Percentiles rank a stretch among this genome's conserved stretches.
Evolutionary conservation across 2,329 filamentous ascomycete genomes (phyloP).

Genomic region (Catunica adiposa): DNA sequence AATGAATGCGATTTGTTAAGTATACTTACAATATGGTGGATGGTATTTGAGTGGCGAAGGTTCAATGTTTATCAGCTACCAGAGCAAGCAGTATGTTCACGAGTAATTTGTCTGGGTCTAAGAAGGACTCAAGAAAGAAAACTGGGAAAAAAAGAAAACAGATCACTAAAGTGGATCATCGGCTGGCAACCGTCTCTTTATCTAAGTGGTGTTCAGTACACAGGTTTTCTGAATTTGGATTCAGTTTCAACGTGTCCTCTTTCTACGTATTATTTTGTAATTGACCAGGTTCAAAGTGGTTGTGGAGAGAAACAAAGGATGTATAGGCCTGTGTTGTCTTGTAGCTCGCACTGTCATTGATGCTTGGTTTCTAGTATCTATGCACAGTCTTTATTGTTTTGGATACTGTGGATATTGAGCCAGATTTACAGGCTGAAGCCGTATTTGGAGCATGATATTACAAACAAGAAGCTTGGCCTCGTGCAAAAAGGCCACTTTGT

Average conservation of each 20-base stretch:
- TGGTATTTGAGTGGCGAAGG: background rate
- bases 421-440: too few species aligned
- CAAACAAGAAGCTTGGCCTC: background rate
- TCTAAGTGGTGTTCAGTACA: slow-evolving; percentile 6
- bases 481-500: slow-evolving; percentile 1
- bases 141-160: slow-evolving; percentile 4
- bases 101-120: background rate
- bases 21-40: background rate
- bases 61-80: background rate
- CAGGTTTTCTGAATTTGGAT: background rate
- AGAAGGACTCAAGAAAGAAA: slow-evolving; percentile 18
- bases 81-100: slow-evolving; percentile 2
- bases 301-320: background rate
- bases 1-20: background rate
- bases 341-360: background rate
- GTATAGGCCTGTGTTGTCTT: background rate
- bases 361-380: background rate
- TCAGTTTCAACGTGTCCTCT: slow-evolving; percentile 15
- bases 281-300: background rate
- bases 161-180: background rate
- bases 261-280: slow-evolving; percentile 10
- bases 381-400: background rate
- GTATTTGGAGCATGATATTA: too few species aligned
- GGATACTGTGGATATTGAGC: too few species aligned
- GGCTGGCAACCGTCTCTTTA: slow-evolving; percentile 2